A percentile compares a stretch with the other conserved stretches of the same genome.
These are phyloP conservation scores for Catunica adiposa DNA, from an alignment of 2,329 filamentous ascomycete genomes.

Conservation along the genomic window DNA sequence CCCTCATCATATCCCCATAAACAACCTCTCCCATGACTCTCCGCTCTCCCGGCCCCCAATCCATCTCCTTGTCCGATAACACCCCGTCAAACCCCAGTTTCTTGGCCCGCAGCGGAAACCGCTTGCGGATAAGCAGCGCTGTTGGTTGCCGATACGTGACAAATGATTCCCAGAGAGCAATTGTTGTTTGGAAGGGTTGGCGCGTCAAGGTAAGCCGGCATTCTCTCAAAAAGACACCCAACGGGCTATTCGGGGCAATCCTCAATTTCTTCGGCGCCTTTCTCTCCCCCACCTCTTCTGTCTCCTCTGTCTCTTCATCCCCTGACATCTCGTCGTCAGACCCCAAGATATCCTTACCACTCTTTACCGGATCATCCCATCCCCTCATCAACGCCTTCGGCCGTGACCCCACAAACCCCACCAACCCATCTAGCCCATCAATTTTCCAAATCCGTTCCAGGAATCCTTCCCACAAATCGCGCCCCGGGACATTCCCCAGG, in stretches of 20 bases:
- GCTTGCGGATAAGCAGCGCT: conserved; percentile 45
- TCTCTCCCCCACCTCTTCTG: conserved; percentile 47
- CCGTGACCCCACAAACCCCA: conserved; percentile 48
- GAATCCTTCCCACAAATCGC: conserved; percentile 76
- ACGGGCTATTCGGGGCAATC: conserved; percentile 56
- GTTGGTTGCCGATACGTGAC: conserved; percentile 67
- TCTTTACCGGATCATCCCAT: conserved; percentile 1
- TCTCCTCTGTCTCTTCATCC: conserved; percentile 25
- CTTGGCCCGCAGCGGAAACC: conserved; percentile 28
- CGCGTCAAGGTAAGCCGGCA: conserved; percentile 64
- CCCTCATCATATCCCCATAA: conserved; percentile 36
- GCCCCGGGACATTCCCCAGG: conserved; percentile 45
- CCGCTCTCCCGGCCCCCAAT: conserved; percentile 30
- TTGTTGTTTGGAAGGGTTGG: conserved; percentile 62
- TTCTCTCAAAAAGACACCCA: conserved; percentile 66
- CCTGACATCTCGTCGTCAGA: not conserved
- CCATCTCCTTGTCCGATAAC: conserved; percentile 33
- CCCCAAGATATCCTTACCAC: not conserved
- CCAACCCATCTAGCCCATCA: conserved; percentile 65
- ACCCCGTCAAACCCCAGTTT: conserved; percentile 41
- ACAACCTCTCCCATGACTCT: conserved; percentile 30
- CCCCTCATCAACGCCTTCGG: conserved; percentile 1
- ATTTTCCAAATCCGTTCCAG: conserved; percentile 69
- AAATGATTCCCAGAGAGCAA: conserved; percentile 68
- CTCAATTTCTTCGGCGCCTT: conserved; percentile 34